These are phyloP conservation scores for Termitomyces sp. DNA, from an alignment of 768 basidiomycete genomes.

Conservation along the genomic window DNA sequence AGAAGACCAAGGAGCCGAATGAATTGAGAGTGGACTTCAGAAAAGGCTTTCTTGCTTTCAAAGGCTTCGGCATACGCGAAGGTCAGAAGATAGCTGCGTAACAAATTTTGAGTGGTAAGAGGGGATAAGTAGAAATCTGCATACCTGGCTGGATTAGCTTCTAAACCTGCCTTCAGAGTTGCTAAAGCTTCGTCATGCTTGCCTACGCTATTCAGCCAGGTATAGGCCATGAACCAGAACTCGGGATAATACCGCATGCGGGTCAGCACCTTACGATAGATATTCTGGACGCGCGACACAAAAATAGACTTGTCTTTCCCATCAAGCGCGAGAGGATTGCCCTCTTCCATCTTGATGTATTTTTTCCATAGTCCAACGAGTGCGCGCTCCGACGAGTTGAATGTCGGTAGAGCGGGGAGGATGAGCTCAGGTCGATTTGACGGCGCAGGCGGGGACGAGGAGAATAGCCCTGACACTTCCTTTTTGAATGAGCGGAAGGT, in stretches of 20 bases:
- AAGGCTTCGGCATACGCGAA: constrained; percentile 83
- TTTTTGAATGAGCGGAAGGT: constrained; percentile 77
- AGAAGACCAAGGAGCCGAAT: constrained; percentile 69
- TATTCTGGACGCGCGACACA: constrained; percentile 67
- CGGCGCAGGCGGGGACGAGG: constrained; percentile 18
- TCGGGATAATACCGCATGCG: constrained; percentile 94
- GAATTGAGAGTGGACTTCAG: constrained; percentile 68
- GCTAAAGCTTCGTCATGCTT: constrained; percentile 77
- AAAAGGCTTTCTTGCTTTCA: constrained; percentile 49
- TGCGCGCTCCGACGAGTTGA: constrained; percentile 64
- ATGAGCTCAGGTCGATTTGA: constrained; percentile 47
- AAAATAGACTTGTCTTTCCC: constrained; percentile 70
- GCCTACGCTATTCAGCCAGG: constrained; percentile 70
- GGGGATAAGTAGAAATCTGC: constrained; percentile 8
- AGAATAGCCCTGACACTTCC: constrained; percentile 39
- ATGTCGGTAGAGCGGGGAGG: constrained; percentile 68
- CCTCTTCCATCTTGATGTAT: constrained; percentile 94
- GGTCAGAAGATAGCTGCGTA: constrained; percentile 74
- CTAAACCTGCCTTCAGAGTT: constrained; percentile 79
- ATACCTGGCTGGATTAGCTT: constrained; percentile 82
- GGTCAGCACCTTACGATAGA: constrained; percentile 85
- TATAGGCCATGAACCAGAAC: constrained; percentile 94
- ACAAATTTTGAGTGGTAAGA: constrained; percentile 46
- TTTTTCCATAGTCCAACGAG: constrained; percentile 85
- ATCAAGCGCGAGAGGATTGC: constrained; percentile 89